phyloP scores from a whole-genome alignment of 306 rosid genomes.

The Rubus parviflorus region DNA sequence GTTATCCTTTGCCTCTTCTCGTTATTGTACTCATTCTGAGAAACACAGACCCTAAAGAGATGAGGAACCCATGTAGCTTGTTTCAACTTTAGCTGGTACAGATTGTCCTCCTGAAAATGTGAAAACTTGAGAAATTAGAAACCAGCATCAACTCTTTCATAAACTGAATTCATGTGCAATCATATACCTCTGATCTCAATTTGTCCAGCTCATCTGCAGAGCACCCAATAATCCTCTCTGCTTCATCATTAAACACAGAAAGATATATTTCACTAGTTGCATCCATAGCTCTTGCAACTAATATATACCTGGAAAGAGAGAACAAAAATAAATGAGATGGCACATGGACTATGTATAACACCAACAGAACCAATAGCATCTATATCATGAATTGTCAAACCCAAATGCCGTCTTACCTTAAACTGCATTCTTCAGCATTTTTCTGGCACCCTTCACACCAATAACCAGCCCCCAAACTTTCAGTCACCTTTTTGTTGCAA shows the following conservation, averaged over 20 bases:
- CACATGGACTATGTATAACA: background rate
- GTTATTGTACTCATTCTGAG: conserved; percentile 71
- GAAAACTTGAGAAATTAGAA: background rate
- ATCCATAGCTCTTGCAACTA: conserved; percentile 58
- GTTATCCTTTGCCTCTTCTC: conserved; percentile 90
- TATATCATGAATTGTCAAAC: background rate
- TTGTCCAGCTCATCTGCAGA: conserved; percentile 78
- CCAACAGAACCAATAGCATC: background rate
- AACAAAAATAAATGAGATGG: background rate
- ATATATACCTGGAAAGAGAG: conserved; percentile 51
- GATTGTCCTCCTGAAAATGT: conserved; percentile 49
- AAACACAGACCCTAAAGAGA: conserved; percentile 77
- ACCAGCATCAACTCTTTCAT: background rate
- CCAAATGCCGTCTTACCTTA: conserved; percentile 42
- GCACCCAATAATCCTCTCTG: conserved; percentile 75
- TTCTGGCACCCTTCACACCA: conserved; percentile 97
- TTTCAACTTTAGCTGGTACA: conserved; percentile 58
- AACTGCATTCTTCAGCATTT: conserved; percentile 61
- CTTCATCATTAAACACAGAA: conserved; percentile 71
- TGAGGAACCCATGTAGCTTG: conserved; percentile 82
- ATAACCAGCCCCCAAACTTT: conserved; percentile 63
- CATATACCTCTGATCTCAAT: conserved; percentile 61
- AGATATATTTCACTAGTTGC: conserved; percentile 61
- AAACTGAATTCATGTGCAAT: background rate
- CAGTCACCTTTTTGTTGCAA: conserved; percentile 88